A percentile compares a stretch with the other conserved stretches of the same genome.
Conservation (phyloP, 768 basidiomycete genomes). For the Trametes maxima region DNA sequence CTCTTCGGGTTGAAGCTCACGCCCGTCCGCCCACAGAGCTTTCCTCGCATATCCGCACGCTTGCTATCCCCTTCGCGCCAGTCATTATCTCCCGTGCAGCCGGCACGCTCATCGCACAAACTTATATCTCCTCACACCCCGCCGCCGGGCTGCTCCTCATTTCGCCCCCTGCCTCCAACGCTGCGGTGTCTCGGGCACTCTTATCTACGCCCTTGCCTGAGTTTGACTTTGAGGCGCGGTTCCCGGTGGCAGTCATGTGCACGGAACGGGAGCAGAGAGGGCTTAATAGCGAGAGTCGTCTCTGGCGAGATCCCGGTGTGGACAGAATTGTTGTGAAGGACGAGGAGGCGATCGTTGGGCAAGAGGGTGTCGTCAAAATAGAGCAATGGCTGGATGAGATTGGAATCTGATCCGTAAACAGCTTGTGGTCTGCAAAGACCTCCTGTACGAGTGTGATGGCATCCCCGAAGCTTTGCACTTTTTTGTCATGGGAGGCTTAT, state of each 20-base stretch:
- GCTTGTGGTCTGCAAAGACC: no score
- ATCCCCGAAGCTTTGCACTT: no score
- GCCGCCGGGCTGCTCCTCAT: slow-evolving; percentile 64
- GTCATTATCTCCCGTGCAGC: slow-evolving; percentile 53
- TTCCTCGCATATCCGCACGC: slow-evolving; percentile 42
- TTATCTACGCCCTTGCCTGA: slow-evolving; percentile 46
- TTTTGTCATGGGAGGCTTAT: no score
- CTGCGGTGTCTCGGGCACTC: slow-evolving; percentile 31
- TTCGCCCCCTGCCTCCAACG: slow-evolving; percentile 51
- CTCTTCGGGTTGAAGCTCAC: no score
- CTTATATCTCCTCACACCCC: slow-evolving; percentile 70
- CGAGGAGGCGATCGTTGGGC: slow-evolving; percentile 34
- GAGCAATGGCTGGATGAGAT: slow-evolving; percentile 59
- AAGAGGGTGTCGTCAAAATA: slow-evolving; percentile 43
- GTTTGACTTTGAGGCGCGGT: slow-evolving; percentile 63
- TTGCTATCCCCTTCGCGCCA: slow-evolving; percentile 56
- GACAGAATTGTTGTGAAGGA: slow-evolving; percentile 20
- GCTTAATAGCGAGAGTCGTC: slow-evolving; percentile 42
- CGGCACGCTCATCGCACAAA: slow-evolving; percentile 60
- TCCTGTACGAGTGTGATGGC: neutral
- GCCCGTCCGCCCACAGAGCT: slow-evolving; percentile 39
- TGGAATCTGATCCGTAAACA: slow-evolving; percentile 41
- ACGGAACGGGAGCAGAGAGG: slow-evolving; percentile 37
- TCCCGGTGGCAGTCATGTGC: slow-evolving; percentile 57
- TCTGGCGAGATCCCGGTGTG: slow-evolving; percentile 40